Evolutionary conservation across 306 rosid species (phyloP), one percentile per base, ranked within the genome.

Genomic region (Cicer pinnatifidum): DNA sequence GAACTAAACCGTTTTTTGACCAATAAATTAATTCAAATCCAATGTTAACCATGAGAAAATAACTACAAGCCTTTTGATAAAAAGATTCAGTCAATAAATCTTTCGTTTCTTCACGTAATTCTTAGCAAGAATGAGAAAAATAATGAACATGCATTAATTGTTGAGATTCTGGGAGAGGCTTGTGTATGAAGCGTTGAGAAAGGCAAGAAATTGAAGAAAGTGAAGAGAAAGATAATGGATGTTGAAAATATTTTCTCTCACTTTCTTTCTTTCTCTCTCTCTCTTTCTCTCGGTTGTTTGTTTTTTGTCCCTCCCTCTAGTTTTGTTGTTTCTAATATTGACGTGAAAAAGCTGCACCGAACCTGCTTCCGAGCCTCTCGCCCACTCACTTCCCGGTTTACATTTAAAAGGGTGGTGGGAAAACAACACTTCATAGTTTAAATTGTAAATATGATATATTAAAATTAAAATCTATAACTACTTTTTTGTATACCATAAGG

Each of bases 301-400:
- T 56, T 48, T 78, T 81, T 28, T 28, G 35, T 28, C 35, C 0
- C 51, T 60, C 41, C 54, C 76, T 53, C 57, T 39, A 12, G 9
- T 51, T 65, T 71, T 80, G 16, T 20, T 78, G 51, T 79, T 76
- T 80, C 89, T 84, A 90, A 84, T 85, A 80, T 82, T 81, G 71
- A 77, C 78, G 47, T 81, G 68, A 62, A 74, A 84, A 82, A 58
- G 83, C 71, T 73, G 13, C 80, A 73, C 90, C 98, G 88, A 87
- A 88, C 73, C 90, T 84, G 73, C 61, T 82, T 86, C 99, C 99
- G 97, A 88, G 61, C 86, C 96, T 89, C 89, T 69, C 97, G 96
- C 80, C 28, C 39, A 70, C 74, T 69, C 75, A 47, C 88, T 48
- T 53, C 72, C 72, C 82, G 88, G 90, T 85, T 87, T 84, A 40